Percentiles rank a stretch among this genome's conserved stretches.
phyloP scores from a whole-genome alignment of 2,329 filamentous ascomycete species.

The Epichloe coenophiala region DNA sequence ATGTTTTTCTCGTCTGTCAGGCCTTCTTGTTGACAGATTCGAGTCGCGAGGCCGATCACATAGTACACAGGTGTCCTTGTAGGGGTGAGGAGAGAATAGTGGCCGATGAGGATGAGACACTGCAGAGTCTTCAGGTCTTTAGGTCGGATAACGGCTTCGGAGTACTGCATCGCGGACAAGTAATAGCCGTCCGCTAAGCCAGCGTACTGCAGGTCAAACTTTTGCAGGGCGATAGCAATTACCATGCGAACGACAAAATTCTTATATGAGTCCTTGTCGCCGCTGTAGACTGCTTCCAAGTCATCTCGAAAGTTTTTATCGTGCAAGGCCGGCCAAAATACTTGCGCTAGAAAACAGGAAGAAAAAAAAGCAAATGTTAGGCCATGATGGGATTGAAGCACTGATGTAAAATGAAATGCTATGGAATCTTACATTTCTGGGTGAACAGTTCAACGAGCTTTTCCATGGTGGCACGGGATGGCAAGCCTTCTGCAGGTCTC shows the following conservation, averaged over 20 bases:
- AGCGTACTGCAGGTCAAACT: conserved; percentile 79
- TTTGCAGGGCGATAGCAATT: conserved; percentile 88
- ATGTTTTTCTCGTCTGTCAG: conserved; percentile 85
- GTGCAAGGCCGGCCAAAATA: conserved; percentile 77
- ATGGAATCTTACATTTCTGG: conserved; percentile 51
- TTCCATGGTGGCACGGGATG: conserved; percentile 59
- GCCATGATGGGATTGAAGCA: no score
- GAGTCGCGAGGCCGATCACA: conserved; percentile 74
- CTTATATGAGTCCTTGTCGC: conserved; percentile 64
- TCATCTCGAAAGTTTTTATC: conserved; percentile 66
- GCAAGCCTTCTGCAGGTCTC: conserved; percentile 62
- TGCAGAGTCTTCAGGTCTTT: conserved; percentile 87
- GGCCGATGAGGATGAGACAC: conserved; percentile 73
- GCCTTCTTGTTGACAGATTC: conserved; percentile 79
- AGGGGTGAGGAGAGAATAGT: conserved; percentile 85
- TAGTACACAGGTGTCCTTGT: conserved; percentile 90
- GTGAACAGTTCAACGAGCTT: conserved; percentile 75
- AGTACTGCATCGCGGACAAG: conserved; percentile 69
- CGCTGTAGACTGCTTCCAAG: conserved; percentile 67
- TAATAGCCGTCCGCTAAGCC: conserved; percentile 93
- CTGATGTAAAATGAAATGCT: background rate
- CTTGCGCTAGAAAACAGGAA: conserved; percentile 47
- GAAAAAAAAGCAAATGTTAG: background rate
- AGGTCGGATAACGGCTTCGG: conserved; percentile 71
- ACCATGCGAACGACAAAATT: conserved; percentile 87